phyloP scores from a whole-genome alignment of 495 filamentous ascomycete genomes.

The Podospora sp. region DNA sequence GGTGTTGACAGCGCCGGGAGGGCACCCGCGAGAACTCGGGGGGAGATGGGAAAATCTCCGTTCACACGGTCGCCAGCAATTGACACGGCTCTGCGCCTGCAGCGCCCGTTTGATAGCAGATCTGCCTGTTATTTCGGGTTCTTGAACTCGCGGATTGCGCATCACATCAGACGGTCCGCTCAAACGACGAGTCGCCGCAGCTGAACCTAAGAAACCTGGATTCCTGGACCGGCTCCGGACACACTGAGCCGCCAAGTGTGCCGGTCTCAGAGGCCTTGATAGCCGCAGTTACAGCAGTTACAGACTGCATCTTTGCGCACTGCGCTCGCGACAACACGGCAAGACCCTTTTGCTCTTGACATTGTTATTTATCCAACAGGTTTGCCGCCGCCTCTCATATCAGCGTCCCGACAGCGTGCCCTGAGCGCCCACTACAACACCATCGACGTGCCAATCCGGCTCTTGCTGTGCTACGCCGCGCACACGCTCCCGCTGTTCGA shows the following conservation, averaged over 20 bases:
- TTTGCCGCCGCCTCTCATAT: background rate
- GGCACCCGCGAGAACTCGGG: background rate
- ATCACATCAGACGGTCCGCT: background rate
- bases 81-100: conserved; percentile 8
- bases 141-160: background rate
- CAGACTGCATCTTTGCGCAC: conserved; percentile 5
- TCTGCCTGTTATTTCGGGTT: conserved; percentile 23
- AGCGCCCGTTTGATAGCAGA: conserved; percentile 19
- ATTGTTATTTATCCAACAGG: conserved; percentile 13
- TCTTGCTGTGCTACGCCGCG: conserved; percentile 16
- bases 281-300: conserved; percentile 16
- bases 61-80: background rate
- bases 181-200: conserved; percentile 21
- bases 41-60: background rate
- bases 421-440: background rate
- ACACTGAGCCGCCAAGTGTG: conserved; percentile 21
- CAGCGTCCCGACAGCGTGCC: background rate
- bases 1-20: background rate
- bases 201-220: background rate
- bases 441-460: background rate
- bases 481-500: conserved; percentile 4
- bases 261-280: conserved; percentile 24
- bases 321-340: background rate
- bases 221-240: background rate
- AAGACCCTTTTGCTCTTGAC: background rate